Evolutionary conservation across 1,284 basidiomycete species (phyloP).

Genomic region (Trichosporon coremiiforme): DNA sequence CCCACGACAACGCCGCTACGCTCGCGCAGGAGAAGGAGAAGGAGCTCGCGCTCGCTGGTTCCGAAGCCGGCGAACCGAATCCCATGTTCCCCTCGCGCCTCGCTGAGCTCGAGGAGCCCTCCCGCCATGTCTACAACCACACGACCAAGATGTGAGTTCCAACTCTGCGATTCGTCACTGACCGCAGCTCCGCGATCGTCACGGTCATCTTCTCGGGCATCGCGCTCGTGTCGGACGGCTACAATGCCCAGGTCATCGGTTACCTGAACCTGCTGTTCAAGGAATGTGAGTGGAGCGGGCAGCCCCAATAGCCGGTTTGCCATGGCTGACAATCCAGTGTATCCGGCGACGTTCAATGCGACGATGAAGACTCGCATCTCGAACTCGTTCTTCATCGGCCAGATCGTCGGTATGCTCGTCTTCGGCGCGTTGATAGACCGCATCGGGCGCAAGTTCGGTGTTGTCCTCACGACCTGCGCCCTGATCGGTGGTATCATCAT

Average conservation of each 20-base stretch:
- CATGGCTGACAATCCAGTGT: conserved; percentile 30
- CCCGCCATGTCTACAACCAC: conserved; percentile 26
- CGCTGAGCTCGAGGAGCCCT: conserved; percentile 24
- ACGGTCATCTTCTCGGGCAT: conserved; percentile 37
- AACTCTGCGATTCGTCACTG: background rate
- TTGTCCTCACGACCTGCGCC: conserved; percentile 68
- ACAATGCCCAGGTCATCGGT: conserved; percentile 39
- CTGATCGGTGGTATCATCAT: conserved; percentile 73
- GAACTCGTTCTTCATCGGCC: conserved; percentile 71
- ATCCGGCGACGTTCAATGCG: conserved; percentile 61
- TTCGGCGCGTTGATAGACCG: conserved; percentile 69
- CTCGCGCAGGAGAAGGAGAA: conserved; percentile 12
- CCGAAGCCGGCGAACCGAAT: background rate
- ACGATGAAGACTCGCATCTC: conserved; percentile 69
- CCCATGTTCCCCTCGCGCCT: conserved; percentile 17
- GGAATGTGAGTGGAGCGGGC: conserved; percentile 23
- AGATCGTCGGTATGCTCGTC: conserved; percentile 41
- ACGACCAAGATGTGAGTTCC: conserved; percentile 28
- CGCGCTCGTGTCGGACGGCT: conserved; percentile 40
- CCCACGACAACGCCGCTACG: background rate
- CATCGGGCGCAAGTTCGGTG: conserved; percentile 70
- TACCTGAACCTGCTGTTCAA: conserved; percentile 26
- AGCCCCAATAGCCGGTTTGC: background rate
- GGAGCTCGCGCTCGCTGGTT: background rate
- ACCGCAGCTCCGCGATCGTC: conserved; percentile 21